phyloP scores from a whole-genome alignment of 1,139 yeast genomes.

The Dujonia santamariae region DNA sequence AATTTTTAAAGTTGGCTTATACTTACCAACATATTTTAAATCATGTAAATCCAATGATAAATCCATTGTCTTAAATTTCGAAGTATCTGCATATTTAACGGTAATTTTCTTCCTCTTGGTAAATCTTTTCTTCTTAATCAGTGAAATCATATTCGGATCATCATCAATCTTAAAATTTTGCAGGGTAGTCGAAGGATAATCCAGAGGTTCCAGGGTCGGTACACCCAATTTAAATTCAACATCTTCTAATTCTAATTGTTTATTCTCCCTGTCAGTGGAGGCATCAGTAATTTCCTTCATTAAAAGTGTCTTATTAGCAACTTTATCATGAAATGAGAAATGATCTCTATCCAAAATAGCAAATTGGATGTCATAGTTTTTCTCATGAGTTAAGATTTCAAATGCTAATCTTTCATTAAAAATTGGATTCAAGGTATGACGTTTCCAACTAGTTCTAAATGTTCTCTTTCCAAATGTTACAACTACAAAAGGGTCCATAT shows the following conservation, averaged over 20 bases:
- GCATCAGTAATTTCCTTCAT: slow-evolving; percentile 44
- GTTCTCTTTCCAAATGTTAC: slow-evolving; percentile 88
- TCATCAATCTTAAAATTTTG: slow-evolving; percentile 19
- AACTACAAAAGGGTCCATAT: slow-evolving; percentile 96
- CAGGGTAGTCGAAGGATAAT: not conserved
- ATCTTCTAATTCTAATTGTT: not conserved
- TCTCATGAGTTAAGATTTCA: slow-evolving; percentile 69
- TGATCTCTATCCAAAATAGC: slow-evolving; percentile 81
- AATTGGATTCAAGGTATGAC: slow-evolving; percentile 80
- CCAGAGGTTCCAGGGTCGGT: not conserved
- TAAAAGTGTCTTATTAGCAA: slow-evolving; percentile 61
- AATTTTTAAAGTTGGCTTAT: slow-evolving; percentile 55
- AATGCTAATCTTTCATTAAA: slow-evolving; percentile 80
- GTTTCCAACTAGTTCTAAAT: slow-evolving; percentile 79
- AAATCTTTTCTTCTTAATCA: slow-evolving; percentile 26
- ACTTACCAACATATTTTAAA: slow-evolving; percentile 32
- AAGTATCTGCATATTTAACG: slow-evolving; percentile 34
- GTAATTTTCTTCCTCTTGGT: slow-evolving; percentile 26
- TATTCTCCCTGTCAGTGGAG: too few relatives aligned
- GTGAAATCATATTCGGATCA: slow-evolving; percentile 29
- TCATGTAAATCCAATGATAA: slow-evolving; percentile 34
- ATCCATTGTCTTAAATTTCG: slow-evolving; percentile 42
- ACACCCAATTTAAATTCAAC: not conserved
- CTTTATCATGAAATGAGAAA: slow-evolving; percentile 77
- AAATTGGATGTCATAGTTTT: slow-evolving; percentile 62